These are phyloP conservation scores for Bonia amplexicaulis DNA, from an alignment of 176 grass and related monocot species.

Conservation along the genomic window DNA sequence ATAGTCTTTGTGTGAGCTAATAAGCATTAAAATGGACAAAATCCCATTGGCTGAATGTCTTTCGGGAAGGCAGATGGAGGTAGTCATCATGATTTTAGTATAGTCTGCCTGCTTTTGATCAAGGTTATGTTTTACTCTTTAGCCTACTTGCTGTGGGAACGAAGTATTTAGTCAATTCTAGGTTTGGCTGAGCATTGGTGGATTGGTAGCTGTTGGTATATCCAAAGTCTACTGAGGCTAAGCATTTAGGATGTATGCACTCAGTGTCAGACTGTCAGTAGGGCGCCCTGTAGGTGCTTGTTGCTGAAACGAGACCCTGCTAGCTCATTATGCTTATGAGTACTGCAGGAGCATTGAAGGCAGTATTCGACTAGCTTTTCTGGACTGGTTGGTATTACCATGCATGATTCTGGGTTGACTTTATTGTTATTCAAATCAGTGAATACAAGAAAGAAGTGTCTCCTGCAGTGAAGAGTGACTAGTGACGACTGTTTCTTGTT, in stretches of 20 bases:
- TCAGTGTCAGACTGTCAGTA: not conserved
- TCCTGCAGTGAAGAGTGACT: not conserved
- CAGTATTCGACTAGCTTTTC: not conserved
- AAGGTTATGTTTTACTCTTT: conserved; percentile 6
- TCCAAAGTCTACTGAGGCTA: not conserved
- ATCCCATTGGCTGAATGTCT: not conserved
- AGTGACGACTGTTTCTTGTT: not conserved
- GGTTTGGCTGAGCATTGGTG: not conserved
- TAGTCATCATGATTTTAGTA: not conserved
- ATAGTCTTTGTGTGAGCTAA: not conserved
- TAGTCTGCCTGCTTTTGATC: not conserved
- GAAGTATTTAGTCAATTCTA: not conserved
- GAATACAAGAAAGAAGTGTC: conserved; percentile 1
- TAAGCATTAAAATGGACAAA: conserved; percentile 13
- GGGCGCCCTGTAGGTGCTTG: not conserved
- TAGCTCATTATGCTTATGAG: conserved; percentile 3
- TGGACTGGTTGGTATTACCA: not conserved
- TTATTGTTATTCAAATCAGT: not conserved
- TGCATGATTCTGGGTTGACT: not conserved
- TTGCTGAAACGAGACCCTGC: not conserved
- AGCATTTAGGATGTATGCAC: conserved; percentile 1
- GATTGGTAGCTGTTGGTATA: not conserved
- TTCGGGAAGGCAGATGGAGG: not conserved
- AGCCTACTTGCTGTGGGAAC: not conserved
- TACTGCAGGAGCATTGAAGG: not conserved